Conservation (phyloP, 108 stramenopile genomes). For the Nitzschia sp. region DNA sequence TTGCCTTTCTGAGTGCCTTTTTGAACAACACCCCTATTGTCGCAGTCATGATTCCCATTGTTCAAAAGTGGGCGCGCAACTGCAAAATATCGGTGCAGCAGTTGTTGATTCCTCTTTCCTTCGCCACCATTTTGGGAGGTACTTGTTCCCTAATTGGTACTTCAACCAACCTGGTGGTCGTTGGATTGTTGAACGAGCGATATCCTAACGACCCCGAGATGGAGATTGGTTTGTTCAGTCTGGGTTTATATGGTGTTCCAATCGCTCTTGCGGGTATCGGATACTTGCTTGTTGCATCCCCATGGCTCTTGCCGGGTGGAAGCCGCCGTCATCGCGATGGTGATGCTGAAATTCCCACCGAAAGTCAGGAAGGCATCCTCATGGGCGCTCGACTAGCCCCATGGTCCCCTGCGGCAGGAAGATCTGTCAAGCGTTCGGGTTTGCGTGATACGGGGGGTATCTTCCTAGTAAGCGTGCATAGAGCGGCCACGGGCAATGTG, state of each 20-base stretch:
- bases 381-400: conserved; percentile 71
- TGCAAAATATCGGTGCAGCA: conserved; percentile 62
- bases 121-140: conserved; percentile 86
- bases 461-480: conserved; percentile 79
- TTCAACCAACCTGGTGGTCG: conserved; percentile 83
- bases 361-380: conserved; percentile 57
- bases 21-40: conserved; percentile 91
- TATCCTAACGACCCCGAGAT: conserved; percentile 50
- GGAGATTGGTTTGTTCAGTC: conserved; percentile 71
- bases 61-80: conserved; percentile 74
- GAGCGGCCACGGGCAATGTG: conserved; percentile 80
- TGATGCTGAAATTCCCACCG: conserved; percentile 12
- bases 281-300: conserved; percentile 70
- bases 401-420: conserved; percentile 79
- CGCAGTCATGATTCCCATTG: conserved; percentile 92
- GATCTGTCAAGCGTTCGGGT: conserved; percentile 76
- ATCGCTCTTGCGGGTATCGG: conserved; percentile 66
- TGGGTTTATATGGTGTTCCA: conserved; percentile 81
- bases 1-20: conserved; percentile 77
- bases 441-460: conserved; percentile 83
- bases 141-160: conserved; percentile 91
- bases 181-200: conserved; percentile 51
- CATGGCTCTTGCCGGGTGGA: conserved; percentile 68
- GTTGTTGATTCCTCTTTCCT: conserved; percentile 82
- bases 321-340: background rate